phyloP scores from a whole-genome alignment of 1,284 basidiomycete species.

The Fomes fomentarius region DNA sequence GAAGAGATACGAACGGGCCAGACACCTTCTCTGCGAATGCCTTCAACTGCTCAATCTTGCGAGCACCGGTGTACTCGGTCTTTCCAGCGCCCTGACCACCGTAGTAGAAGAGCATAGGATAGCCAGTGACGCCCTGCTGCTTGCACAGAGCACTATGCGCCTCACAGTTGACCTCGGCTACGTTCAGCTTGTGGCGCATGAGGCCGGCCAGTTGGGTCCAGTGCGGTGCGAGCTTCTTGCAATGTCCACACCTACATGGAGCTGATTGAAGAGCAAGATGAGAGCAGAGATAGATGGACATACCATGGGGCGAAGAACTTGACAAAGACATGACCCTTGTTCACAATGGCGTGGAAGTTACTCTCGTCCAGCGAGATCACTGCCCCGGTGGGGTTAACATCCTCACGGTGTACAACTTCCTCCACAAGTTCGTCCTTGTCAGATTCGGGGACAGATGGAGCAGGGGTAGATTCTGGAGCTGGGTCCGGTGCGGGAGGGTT shows the following conservation, averaged over 20 bases:
- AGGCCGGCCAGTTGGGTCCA: slow-evolving; percentile 75
- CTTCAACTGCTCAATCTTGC: slow-evolving; percentile 71
- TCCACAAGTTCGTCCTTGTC: slow-evolving; percentile 10
- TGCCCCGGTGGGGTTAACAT: slow-evolving; percentile 63
- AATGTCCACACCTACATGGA: slow-evolving; percentile 76
- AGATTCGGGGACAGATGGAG: not conserved
- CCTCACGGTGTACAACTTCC: slow-evolving; percentile 19
- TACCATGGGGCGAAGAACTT: slow-evolving; percentile 94
- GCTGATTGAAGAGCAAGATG: slow-evolving; percentile 1
- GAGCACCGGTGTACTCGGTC: slow-evolving; percentile 72
- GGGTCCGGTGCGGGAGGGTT: slow-evolving; percentile 26
- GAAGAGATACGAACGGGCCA: slow-evolving; percentile 28
- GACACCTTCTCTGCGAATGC: slow-evolving; percentile 70
- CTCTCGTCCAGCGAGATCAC: slow-evolving; percentile 58
- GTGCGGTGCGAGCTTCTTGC: slow-evolving; percentile 84
- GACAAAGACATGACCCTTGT: slow-evolving; percentile 74
- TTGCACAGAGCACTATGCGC: slow-evolving; percentile 68
- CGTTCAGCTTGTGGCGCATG: slow-evolving; percentile 70
- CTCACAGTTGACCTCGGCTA: slow-evolving; percentile 90
- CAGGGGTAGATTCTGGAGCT: slow-evolving; percentile 10
- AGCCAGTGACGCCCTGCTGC: slow-evolving; percentile 69
- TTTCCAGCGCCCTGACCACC: slow-evolving; percentile 43
- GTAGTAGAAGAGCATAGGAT: slow-evolving; percentile 80
- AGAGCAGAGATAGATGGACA: slow-evolving; percentile 13
- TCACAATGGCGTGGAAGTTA: slow-evolving; percentile 54